These are phyloP conservation scores for Paecilomyces sp. DNA, from an alignment of 2,329 filamentous ascomycete genomes.

Conservation along the genomic window DNA sequence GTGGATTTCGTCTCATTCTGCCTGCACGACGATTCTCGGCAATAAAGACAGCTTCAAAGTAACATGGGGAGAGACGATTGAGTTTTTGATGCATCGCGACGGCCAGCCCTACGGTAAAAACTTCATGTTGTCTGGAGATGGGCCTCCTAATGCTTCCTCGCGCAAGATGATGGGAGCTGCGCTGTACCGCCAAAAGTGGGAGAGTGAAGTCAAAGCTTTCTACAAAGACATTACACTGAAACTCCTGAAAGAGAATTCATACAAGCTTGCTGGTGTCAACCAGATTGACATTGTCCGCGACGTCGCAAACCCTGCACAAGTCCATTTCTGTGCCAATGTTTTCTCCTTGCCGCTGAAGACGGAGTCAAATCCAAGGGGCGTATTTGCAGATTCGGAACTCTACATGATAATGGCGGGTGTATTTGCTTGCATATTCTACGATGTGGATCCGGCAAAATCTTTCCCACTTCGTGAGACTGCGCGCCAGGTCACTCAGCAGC, in stretches of 20 bases:
- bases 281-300: constrained; percentile 45
- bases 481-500: constrained; percentile 38
- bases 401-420: constrained; percentile 48
- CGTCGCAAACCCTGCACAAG: constrained; percentile 46
- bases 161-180: constrained; percentile 36
- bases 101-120: constrained; percentile 33
- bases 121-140: constrained; percentile 44
- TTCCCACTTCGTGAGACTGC: constrained; percentile 47
- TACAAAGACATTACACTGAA: constrained; percentile 42
- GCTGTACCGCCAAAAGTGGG: constrained; percentile 41
- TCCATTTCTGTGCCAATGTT: constrained; percentile 48
- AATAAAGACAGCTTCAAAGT: constrained; percentile 40
- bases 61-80: constrained; percentile 39
- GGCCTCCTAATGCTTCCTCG: constrained; percentile 32
- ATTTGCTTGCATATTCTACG: constrained; percentile 49
- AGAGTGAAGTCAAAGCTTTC: constrained; percentile 39
- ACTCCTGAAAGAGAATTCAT: constrained; percentile 38
- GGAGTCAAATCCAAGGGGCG: constrained; percentile 40
- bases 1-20: constrained; percentile 40
- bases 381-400: constrained; percentile 49
- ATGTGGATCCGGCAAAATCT: constrained; percentile 45
- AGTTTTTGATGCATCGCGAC: constrained; percentile 35
- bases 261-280: constrained; percentile 37
- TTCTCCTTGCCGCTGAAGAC: constrained; percentile 53
- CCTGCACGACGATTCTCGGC: constrained; percentile 35